Evolutionary conservation across 1,284 basidiomycete species (phyloP), one percentile per base, ranked within the genome.

Genomic region (Moesziomyces antarcticus): DNA sequence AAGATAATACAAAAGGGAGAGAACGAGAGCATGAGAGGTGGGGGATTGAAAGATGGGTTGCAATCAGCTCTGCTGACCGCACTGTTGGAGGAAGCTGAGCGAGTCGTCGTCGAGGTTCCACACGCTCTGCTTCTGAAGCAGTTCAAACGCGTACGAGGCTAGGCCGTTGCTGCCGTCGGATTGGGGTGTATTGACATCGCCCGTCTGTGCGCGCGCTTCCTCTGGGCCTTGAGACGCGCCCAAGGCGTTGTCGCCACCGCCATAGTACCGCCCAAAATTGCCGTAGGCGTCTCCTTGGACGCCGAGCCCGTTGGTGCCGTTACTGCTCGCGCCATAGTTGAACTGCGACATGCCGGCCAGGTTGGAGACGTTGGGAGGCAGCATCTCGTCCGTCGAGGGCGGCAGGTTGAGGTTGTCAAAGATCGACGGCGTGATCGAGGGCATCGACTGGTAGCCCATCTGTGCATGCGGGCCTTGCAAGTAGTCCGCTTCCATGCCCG

Each of bases 71-170:
- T 37, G 30, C 33, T 58, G 67, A 48, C 24, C 37, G 11, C 50
- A n/a, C 43, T 57, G 61, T 27, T 74, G 61, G 55, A 74, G 42
- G 35, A 69, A 8, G 20, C 33, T 58, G 42, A 74, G 51, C 40
- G 61, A 74, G 10, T 74, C 66, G n/a, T 59, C 50, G 33, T 73
- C 65, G 18, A 73, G 33, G n/a, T 63, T 63, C 71, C 71, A 74
- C 3, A 74, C 54, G 37, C 66, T 69, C 47, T 69, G 66, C 42
- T 70, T 74, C 50, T 74, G 71, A 10, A 74, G 40, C 24, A 74
- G 50, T 46, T 74, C 71, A 27, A 74, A 74, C 16, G 71, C 71
- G 22, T 66, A 69, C n/a, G 33, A 66, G 13, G 66, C 56, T 13
- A 74, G 37, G 3, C 56, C 59, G 21, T 50, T 50, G 35, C 65